These are phyloP conservation scores for Verbascum thapsus DNA, from an alignment of 257 asterid species.

Conservation along the genomic window DNA sequence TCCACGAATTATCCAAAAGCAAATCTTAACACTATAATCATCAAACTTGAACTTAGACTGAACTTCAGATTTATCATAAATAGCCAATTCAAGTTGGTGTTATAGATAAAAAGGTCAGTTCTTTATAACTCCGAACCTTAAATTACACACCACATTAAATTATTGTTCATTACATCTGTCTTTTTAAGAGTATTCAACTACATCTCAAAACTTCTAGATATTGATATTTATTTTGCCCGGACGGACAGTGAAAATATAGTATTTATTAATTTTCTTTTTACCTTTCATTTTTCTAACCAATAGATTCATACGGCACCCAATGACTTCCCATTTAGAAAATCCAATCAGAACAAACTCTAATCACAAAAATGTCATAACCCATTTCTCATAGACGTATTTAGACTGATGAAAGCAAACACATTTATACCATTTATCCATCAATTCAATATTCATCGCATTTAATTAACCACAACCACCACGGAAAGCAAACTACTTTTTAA, in stretches of 20 bases:
- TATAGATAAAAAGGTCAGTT: not conserved
- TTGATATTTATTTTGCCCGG: not conserved
- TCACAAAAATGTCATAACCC: not conserved
- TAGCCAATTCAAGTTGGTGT: conserved; percentile 1
- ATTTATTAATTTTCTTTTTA: not conserved
- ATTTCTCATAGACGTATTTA: not conserved
- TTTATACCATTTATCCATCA: not conserved
- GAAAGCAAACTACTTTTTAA: too few relatives aligned
- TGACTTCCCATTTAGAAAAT: not conserved
- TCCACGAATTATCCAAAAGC: too few relatives aligned
- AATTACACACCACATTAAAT: not conserved
- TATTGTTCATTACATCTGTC: not conserved
- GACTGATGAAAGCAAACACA: not conserved
- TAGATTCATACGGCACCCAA: not conserved
- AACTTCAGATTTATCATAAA: not conserved
- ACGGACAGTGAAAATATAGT: too few relatives aligned
- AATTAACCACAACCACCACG: not conserved
- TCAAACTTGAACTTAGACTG: not conserved
- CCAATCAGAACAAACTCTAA: not conserved
- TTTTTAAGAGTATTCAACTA: not conserved
- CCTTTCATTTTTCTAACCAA: not conserved
- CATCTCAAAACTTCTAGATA: not conserved
- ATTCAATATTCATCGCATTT: not conserved
- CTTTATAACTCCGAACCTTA: not conserved
- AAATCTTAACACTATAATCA: too few relatives aligned